Percentiles rank a stretch among this genome's conserved stretches.
These are phyloP conservation scores for Boletus speciosus DNA, from an alignment of 768 basidiomycete genomes.

Conservation along the genomic window DNA sequence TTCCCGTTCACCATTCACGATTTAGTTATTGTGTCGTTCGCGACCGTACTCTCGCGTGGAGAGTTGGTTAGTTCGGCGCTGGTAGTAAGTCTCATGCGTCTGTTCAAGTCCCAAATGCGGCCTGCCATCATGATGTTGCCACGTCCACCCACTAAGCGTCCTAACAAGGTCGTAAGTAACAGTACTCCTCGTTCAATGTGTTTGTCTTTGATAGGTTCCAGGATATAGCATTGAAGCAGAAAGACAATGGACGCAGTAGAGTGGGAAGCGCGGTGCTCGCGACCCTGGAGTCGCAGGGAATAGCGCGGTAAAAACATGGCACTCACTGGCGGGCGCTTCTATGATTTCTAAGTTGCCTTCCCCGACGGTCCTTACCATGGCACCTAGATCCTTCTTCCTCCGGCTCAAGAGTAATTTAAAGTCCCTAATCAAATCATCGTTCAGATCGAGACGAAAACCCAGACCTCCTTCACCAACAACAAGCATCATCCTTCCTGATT, in stretches of 20 bases:
- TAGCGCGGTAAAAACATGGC: background rate
- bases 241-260: background rate
- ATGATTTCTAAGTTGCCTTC: background rate
- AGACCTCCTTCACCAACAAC: background rate
- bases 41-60: too few species aligned
- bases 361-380: background rate
- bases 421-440: background rate
- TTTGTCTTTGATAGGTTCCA: background rate
- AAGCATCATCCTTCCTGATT: background rate
- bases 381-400: background rate
- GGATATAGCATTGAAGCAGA: background rate
- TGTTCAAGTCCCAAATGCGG: too few species aligned
- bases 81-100: background rate
- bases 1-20: background rate
- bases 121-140: too few species aligned
- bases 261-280: background rate
- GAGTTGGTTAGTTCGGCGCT: background rate
- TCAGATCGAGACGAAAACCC: background rate
- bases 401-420: background rate
- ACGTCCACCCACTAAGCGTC: background rate
- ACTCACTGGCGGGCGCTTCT: background rate
- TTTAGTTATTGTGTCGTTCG: background rate
- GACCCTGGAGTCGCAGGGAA: background rate
- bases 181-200: background rate
- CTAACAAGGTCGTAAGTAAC: background rate